These are phyloP conservation scores for Ailanthus altissimus DNA, from an alignment of 345 rosid species.

Conservation along the genomic window DNA sequence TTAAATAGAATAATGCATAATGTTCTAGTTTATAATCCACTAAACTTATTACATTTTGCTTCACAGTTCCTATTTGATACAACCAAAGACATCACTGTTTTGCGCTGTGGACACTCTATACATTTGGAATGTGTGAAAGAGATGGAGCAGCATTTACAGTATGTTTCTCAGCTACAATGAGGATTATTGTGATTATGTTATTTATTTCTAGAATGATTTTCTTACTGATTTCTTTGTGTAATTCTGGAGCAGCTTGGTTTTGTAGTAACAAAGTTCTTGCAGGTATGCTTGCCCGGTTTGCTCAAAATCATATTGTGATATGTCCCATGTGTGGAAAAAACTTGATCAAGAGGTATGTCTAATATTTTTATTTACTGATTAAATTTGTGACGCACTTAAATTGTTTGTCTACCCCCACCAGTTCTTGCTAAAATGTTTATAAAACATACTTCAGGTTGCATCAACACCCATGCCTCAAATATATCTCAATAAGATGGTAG, in stretches of 20 bases:
- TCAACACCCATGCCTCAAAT: constrained; percentile 50
- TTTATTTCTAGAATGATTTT: neutral
- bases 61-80: constrained; percentile 77
- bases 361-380: neutral
- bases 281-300: constrained; percentile 70
- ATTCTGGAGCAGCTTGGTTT: constrained; percentile 6
- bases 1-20: neutral
- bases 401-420: neutral
- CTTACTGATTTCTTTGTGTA: constrained; percentile 8
- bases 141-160: constrained; percentile 66
- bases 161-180: constrained; percentile 23
- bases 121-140: constrained; percentile 71
- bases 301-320: constrained; percentile 54
- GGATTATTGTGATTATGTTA: neutral
- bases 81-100: constrained; percentile 52
- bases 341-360: constrained; percentile 46
- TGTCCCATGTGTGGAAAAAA: constrained; percentile 52
- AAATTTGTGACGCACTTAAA: neutral
- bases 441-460: constrained; percentile 44
- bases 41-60: constrained; percentile 3
- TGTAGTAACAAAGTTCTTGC: constrained; percentile 18
- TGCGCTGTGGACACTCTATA: constrained; percentile 78
- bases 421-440: neutral
- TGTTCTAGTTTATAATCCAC: neutral
- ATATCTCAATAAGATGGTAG: constrained; percentile 48